Conservation (phyloP, 202 grass and related monocot genomes). For the Setaria viridis region DNA sequence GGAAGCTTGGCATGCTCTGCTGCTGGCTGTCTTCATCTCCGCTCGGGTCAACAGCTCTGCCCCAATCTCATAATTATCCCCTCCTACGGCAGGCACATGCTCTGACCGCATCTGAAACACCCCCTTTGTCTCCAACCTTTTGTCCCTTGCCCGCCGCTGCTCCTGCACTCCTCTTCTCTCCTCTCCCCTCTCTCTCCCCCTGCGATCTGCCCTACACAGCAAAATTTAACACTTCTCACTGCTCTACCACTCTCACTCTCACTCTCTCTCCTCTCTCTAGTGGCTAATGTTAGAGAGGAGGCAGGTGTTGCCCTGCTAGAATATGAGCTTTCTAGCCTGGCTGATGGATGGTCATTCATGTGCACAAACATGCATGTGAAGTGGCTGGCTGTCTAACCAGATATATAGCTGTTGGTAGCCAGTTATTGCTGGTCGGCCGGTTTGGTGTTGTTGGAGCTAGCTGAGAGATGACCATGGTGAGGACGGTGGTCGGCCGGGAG, state of each 20-base stretch:
- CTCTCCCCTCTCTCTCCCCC: background rate
- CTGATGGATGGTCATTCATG: constrained; percentile 31
- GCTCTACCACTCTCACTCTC: constrained; percentile 4
- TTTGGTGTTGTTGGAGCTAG: background rate
- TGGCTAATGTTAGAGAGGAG: background rate
- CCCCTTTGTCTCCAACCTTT: constrained; percentile 63
- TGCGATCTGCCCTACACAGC: constrained; percentile 20
- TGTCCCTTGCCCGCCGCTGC: constrained; percentile 44
- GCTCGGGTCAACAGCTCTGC: constrained; percentile 69
- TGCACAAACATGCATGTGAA: constrained; percentile 29
- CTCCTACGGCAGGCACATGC: constrained; percentile 59
- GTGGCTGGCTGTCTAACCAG: background rate
- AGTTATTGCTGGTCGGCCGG: background rate
- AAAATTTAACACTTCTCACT: constrained; percentile 37
- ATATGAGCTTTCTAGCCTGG: constrained; percentile 26
- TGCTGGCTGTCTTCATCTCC: constrained; percentile 48
- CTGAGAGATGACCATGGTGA: constrained; percentile 53
- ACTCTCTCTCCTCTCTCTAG: constrained; percentile 24
- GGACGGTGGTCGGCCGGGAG: constrained; percentile 49
- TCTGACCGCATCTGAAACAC: constrained; percentile 55
- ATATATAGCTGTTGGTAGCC: background rate
- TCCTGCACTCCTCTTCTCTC: background rate
- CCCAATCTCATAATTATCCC: constrained; percentile 61
- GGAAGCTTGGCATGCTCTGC: constrained; percentile 65
- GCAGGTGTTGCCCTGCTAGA: constrained; percentile 29